phyloP scores from a whole-genome alignment of 1,284 basidiomycete genomes.

The Coriolopsis trogii region DNA sequence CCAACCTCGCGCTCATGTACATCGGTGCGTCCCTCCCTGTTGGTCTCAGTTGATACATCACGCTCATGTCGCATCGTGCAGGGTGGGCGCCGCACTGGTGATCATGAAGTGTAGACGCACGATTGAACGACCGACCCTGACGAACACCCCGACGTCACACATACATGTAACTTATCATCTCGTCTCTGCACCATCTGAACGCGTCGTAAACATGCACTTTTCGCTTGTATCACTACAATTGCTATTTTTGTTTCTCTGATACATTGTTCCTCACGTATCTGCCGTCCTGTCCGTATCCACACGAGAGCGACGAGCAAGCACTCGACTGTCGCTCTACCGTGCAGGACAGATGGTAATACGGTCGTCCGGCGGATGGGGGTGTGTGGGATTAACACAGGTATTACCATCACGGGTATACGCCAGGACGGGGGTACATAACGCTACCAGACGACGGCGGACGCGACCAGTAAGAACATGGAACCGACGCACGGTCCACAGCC shows the following conservation, averaged over 20 bases:
- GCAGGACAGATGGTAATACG: no score
- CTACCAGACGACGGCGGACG: constrained; percentile 20
- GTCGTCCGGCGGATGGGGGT: no score
- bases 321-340: no score
- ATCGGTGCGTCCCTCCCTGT: constrained; percentile 49
- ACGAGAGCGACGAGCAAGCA: no score
- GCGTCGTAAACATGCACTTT: no score
- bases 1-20: constrained; percentile 82
- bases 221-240: no score
- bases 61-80: constrained; percentile 1
- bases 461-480: constrained; percentile 7
- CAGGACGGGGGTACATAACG: constrained; percentile 26
- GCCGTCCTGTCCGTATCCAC: no score
- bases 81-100: constrained; percentile 26
- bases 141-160: not conserved
- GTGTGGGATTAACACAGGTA: no score
- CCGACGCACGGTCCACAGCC: constrained; percentile 6
- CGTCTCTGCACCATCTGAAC: no score
- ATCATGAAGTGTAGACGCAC: not conserved
- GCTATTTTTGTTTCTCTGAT: no score
- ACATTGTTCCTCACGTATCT: no score
- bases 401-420: constrained; percentile 32
- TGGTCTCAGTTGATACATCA: not conserved
- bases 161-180: constrained; percentile 9
- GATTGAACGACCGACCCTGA: not conserved